A percentile compares a stretch with the other conserved stretches of the same genome.
Conservation (phyloP, 768 basidiomycete species). For the Hysterangium stoloniferum region DNA sequence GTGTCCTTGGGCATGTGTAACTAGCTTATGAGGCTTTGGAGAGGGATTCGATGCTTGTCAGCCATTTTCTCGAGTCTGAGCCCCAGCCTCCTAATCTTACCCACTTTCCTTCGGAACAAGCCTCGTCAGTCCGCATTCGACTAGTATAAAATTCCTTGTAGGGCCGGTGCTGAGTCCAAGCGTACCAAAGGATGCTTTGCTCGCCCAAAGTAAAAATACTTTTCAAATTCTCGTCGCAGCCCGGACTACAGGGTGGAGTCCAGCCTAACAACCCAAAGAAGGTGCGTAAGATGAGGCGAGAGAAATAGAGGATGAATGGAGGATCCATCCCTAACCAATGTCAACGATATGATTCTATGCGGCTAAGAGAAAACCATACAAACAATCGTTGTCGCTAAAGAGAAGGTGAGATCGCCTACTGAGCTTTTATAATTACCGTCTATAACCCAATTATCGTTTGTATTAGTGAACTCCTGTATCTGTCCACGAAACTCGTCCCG, state of each 20-base stretch:
- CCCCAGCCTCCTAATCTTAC: constrained; percentile 46
- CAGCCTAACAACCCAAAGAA: constrained; percentile 36
- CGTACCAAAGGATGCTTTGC: constrained; percentile 49
- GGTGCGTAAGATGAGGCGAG: constrained; percentile 48
- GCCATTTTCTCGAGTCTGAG: constrained; percentile 34
- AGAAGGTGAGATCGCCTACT: not conserved
- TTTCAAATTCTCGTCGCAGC: constrained; percentile 36
- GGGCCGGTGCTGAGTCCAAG: constrained; percentile 34
- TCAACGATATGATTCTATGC: not conserved
- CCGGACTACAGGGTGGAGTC: constrained; percentile 36
- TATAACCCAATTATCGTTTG: constrained; percentile 8
- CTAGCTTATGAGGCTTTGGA: too few species aligned
- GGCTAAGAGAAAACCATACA: not conserved
- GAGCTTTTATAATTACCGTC: constrained; percentile 1
- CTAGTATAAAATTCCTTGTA: constrained; percentile 21
- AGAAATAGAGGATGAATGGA: constrained; percentile 52
- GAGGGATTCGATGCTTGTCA: constrained; percentile 13
- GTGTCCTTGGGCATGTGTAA: too few species aligned
- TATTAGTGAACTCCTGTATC: not conserved
- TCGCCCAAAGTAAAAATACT: constrained; percentile 36
- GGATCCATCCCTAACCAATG: constrained; percentile 63
- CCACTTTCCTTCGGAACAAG: constrained; percentile 34
- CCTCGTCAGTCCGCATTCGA: constrained; percentile 27
- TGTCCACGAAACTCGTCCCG: not conserved
- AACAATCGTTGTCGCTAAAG: not conserved